Base-by-base conservation (phyloP, 2,329 filamentous ascomycete species). In the Alternaria arborescens region DNA sequence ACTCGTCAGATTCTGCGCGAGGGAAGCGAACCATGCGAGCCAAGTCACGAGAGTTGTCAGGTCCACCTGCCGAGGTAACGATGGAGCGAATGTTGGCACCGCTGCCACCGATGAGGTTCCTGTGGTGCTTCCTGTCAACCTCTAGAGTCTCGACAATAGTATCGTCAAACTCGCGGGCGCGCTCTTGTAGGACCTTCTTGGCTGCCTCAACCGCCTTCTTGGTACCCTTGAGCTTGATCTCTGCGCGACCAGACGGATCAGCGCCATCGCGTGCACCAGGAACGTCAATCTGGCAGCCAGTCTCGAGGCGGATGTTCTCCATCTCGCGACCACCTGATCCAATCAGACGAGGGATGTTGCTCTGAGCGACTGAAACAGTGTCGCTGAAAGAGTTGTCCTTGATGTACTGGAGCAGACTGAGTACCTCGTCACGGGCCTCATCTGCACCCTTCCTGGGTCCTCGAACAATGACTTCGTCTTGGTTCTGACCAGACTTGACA, bases 11-110 rank as follows among this genome's bases (percentile, higher is more conserved):
- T 59, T 97, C 94, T 67, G 92, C 89, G 77, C 94, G 93, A 58
- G 95, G 95, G 84, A 99, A 98, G 78, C 94, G 93, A 61, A 99
- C 93, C 71, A 94, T 93, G 65, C 94, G 91, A 52, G 93, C 92
- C 70, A 95, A 87, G 64, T 91, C 90, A 41, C 91, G 89, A 64
- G 90, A 88, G 74, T 97, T 94, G 69, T 93, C 91, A 38, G 94
- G 93, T 10, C 95, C 96, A 64, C 95, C 96, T 47, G 95, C 94
- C 71, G 91, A 88, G 55, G 91, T 84, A 56, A 99, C 91, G 62
- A 99, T 93, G 63, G 92, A 89, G 63, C 91, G 91, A 60, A 99
- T 89, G 74, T 90, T 95, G 44, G 92, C 85, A 71, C 94, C 95
- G 76, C 91, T 91, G 67, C 89, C 84, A 64, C 95, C 95, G 79